A percentile compares a stretch with the other conserved stretches of the same genome.
phyloP scores from a whole-genome alignment of 2,329 filamentous ascomycete species.

The Phoma herbarum region DNA sequence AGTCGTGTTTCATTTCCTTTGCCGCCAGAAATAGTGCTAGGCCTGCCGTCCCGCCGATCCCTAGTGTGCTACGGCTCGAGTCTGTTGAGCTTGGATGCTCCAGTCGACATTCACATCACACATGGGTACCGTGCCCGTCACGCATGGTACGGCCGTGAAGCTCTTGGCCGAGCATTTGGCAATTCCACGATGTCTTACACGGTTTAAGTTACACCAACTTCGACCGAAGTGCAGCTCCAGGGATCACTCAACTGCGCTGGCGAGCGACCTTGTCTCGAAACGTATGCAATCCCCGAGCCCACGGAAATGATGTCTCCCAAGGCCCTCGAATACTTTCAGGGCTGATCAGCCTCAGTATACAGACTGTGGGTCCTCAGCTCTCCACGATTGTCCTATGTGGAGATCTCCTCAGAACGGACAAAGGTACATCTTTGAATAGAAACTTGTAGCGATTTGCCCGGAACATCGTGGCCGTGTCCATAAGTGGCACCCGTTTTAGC shows the following conservation, averaged over 20 bases:
- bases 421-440: background rate
- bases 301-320: constrained; percentile 9
- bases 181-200: background rate
- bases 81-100: background rate
- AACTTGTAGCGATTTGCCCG: background rate
- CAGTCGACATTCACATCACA: background rate
- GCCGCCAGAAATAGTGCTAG: constrained; percentile 17
- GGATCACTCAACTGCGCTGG: constrained; percentile 1
- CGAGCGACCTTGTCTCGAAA: background rate
- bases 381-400: constrained; percentile 1
- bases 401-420: background rate
- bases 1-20: constrained; percentile 8
- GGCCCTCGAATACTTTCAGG: background rate
- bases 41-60: constrained; percentile 12
- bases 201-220: too few relatives aligned
- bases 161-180: background rate
- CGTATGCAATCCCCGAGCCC: background rate
- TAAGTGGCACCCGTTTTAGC: background rate
- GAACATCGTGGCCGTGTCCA: background rate
- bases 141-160: background rate
- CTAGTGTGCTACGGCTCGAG: constrained; percentile 7
- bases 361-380: constrained; percentile 12
- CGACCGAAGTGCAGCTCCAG: background rate
- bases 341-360: constrained; percentile 5
- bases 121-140: background rate